Percentiles rank a stretch among this genome's conserved stretches.
Conservation (phyloP, 352 stramenopile species). For the Pythium sp. region DNA sequence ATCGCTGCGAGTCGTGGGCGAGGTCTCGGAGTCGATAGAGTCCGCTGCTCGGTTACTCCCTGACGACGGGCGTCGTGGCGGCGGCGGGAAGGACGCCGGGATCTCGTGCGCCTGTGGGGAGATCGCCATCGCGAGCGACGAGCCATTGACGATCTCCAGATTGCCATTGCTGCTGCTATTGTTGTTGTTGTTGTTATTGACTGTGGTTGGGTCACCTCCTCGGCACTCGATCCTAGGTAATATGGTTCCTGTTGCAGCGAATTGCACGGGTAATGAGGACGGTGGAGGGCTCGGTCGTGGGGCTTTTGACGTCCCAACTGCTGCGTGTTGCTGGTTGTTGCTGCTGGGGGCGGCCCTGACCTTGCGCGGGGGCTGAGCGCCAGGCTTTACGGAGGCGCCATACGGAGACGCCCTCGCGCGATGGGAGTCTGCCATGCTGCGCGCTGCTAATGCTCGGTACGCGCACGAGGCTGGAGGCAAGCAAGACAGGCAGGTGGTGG, state of each 20-base stretch:
- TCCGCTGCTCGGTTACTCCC: constrained; percentile 10
- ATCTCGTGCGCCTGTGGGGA: constrained; percentile 29
- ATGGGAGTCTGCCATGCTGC: constrained; percentile 6
- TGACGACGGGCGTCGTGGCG: background rate
- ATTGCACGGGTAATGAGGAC: background rate
- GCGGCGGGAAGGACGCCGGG: constrained; percentile 13
- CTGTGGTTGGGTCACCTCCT: constrained; percentile 4
- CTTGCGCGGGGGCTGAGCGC: background rate
- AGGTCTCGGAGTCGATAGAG: constrained; percentile 22
- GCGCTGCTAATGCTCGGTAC: background rate
- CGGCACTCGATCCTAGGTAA: constrained; percentile 38
- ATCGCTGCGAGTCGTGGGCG: constrained; percentile 31
- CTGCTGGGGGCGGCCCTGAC: background rate
- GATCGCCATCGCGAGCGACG: constrained; percentile 21
- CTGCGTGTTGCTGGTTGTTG: background rate
- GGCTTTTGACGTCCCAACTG: background rate
- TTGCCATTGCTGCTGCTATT: constrained; percentile 17
- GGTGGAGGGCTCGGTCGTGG: constrained; percentile 28
- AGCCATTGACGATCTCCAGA: constrained; percentile 12
- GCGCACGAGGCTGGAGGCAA: background rate
- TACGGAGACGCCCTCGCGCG: background rate
- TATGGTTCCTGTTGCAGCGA: constrained; percentile 19
- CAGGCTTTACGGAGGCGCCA: background rate
- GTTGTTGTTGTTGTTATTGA: constrained; percentile 1
- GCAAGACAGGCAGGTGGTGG: background rate